Percentiles rank a stretch among this genome's conserved stretches.
Conservation (phyloP, 2,329 filamentous ascomycete species). For the Pochonia chlamydosporia region DNA sequence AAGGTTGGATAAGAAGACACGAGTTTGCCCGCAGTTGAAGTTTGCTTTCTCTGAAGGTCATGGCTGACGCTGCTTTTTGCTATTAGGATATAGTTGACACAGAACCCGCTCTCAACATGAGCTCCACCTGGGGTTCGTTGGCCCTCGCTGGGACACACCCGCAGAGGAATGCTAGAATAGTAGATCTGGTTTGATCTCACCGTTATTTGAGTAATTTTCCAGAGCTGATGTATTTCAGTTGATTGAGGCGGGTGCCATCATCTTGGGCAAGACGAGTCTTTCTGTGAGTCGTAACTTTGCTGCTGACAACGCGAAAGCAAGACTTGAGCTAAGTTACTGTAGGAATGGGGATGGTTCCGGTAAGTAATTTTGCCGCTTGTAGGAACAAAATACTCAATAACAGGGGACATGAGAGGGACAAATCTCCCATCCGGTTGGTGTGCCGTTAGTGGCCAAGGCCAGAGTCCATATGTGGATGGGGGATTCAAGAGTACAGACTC, state of each 20-base stretch:
- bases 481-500: background rate
- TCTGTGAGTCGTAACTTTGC: background rate
- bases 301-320: background rate
- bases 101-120: background rate
- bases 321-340: background rate
- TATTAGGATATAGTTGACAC: background rate
- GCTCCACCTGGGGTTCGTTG: background rate
- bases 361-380: background rate
- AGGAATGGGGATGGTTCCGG: background rate
- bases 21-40: background rate
- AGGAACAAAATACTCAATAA: background rate
- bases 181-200: background rate
- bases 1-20: background rate
- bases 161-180: background rate
- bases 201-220: background rate
- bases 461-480: background rate
- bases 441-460: background rate
- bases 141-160: background rate
- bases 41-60: background rate
- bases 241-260: background rate
- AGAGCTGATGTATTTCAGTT: background rate
- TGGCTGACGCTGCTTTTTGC: background rate
- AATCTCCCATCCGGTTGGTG: background rate
- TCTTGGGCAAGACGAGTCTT: background rate
- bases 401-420: background rate